Percentiles rank a stretch among this genome's conserved stretches.
These are phyloP conservation scores for Panus rudis DNA, from an alignment of 768 basidiomycete genomes.

Conservation along the genomic window DNA sequence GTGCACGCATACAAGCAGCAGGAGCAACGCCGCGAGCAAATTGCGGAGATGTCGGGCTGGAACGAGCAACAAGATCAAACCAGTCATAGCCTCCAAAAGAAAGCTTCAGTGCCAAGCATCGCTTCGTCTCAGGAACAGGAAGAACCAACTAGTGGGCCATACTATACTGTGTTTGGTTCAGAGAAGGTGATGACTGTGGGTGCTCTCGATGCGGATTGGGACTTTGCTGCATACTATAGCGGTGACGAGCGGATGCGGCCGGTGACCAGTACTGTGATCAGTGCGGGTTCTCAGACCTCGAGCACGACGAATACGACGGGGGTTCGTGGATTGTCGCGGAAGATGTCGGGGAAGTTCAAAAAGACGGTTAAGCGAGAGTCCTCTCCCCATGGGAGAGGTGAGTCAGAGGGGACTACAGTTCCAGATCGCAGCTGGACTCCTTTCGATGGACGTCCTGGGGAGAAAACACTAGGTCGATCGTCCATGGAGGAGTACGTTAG, in stretches of 20 bases:
- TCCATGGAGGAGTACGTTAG: conserved; percentile 13
- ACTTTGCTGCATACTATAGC: conserved; percentile 6
- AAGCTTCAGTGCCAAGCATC: conserved; percentile 4
- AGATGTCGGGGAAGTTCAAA: conserved; percentile 30
- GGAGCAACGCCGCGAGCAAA: conserved; percentile 24
- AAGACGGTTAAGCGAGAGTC: conserved; percentile 12
- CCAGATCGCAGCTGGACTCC: conserved; percentile 11
- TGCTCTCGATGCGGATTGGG: conserved; percentile 34
- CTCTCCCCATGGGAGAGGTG: background rate
- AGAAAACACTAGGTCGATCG: background rate
- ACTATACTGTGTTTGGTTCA: conserved; percentile 51
- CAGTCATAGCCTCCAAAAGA: background rate
- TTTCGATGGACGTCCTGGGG: conserved; percentile 10
- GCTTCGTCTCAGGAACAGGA: conserved; percentile 9
- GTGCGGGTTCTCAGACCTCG: background rate
- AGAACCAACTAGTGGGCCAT: conserved; percentile 31
- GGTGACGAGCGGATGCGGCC: conserved; percentile 5
- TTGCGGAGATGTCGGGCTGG: conserved; percentile 22
- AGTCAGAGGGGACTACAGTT: conserved; percentile 8
- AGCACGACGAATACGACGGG: conserved; percentile 4
- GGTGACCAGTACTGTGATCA: conserved; percentile 3
- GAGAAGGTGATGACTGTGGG: conserved; percentile 40
- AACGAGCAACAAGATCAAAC: conserved; percentile 19
- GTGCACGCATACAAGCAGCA: conserved; percentile 44
- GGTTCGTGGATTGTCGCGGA: conserved; percentile 25